Base-by-base conservation (phyloP, 768 basidiomycete genomes). In the Rhizopogon vulgaris region DNA sequence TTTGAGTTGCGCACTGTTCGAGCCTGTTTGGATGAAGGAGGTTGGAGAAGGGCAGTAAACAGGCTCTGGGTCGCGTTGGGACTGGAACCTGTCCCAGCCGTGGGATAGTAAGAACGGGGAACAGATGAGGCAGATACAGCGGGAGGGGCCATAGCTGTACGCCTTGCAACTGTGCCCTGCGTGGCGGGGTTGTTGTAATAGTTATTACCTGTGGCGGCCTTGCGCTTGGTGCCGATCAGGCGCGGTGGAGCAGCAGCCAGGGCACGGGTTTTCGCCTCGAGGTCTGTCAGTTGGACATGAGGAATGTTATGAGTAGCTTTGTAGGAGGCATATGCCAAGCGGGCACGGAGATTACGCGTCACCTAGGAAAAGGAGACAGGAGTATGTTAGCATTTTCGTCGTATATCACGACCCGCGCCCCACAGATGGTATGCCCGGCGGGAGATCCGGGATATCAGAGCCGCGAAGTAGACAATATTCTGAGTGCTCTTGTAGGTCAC, bases 261-360 rank as follows among this genome's bases (percentile, higher is more conserved):
- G 53, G 57, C 61, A 49, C 69, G 70, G 38, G 72, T 69, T 60
- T 83, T 82, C 14, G 79, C 77, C 65, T 92, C 90, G 42, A 90
- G 78, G 56, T 90, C 87, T 60, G 78, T 77, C 45, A 90, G 70
- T 41, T 84, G 74, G 46, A 82, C 71, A 51, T 83, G 79, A 9
- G 84, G 73, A 51, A 87, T 69, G 65, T 89, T 86, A 67, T 89
- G 79, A 12, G 77, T 76, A 4, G 90, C 87, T 70, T 92, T 92
- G 77, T 86, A 90, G 1, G 85, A 84, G 22, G 90, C 90, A 69
- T 90, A 89, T 0, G 87, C 79, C 48, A 93, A 78, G 58, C 89
- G 84, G 60, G 89, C 78, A 55, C 90, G 83, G 52, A 93, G 77
- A 49, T 79, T 83, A 64, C 87, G 86, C 62, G 88, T 87, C 30